Percentiles rank a stretch among this genome's conserved stretches.
Evolutionary conservation across 495 filamentous ascomycete species (phyloP).

Genomic region (Aspergillus haitiensis): DNA sequence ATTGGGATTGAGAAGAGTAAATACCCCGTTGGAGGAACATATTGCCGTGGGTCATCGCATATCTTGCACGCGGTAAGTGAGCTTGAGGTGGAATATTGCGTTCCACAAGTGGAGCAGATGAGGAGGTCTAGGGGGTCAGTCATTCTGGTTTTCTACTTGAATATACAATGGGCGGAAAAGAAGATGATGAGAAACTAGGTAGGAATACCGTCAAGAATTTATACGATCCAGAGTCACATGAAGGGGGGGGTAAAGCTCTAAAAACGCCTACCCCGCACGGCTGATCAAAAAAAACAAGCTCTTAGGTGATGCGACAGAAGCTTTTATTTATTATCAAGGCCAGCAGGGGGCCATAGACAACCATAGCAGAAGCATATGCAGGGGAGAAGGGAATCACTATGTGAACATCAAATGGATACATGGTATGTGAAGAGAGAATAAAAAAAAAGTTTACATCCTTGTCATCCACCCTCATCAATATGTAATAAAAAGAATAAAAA

Average conservation of each 20-base stretch:
- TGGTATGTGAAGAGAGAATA: slow-evolving; percentile 16
- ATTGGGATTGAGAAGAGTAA: not conserved
- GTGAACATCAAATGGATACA: slow-evolving; percentile 23
- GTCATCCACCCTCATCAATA: slow-evolving; percentile 10
- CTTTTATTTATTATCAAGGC: slow-evolving; percentile 13
- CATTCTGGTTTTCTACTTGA: slow-evolving; percentile 4
- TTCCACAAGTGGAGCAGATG: slow-evolving; percentile 69
- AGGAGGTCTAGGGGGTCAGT: slow-evolving; percentile 44
- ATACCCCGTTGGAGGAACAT: slow-evolving; percentile 56
- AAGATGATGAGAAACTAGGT: slow-evolving; percentile 1
- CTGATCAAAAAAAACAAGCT: not conserved
- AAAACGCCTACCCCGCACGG: not conserved
- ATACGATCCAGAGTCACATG: too few relatives aligned
- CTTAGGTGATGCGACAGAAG: not conserved
- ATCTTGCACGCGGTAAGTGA: slow-evolving; percentile 62
- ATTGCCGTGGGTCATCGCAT: slow-evolving; percentile 76
- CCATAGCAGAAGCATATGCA: slow-evolving; percentile 18
- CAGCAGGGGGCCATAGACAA: not conserved
- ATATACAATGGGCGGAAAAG: not conserved
- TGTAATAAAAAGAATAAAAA: slow-evolving; percentile 5
- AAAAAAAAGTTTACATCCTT: slow-evolving; percentile 19
- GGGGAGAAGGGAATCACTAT: slow-evolving; percentile 26
- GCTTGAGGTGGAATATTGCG: slow-evolving; percentile 58
- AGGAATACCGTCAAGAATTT: not conserved
- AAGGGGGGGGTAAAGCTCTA: too few relatives aligned